These are phyloP conservation scores for Trametes gibbosa DNA, from an alignment of 768 basidiomycete species.

Conservation along the genomic window DNA sequence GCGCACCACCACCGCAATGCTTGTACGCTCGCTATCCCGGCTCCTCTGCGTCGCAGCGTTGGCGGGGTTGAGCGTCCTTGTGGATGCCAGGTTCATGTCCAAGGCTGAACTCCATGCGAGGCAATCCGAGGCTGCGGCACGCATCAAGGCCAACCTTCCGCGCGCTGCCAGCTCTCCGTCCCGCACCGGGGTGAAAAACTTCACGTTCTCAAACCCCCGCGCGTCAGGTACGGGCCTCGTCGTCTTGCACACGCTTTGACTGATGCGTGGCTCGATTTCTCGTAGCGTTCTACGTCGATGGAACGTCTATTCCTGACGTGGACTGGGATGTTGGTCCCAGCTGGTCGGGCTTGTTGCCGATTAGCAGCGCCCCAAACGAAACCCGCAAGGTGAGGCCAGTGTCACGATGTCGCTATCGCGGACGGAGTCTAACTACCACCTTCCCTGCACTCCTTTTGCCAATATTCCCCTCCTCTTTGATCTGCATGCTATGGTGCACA, in stretches of 20 bases:
- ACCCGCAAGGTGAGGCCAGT: constrained; percentile 53
- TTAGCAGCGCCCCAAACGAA: constrained; percentile 57
- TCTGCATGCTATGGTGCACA: background rate
- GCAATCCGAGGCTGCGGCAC: constrained; percentile 49
- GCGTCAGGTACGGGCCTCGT: constrained; percentile 45
- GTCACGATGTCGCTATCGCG: background rate
- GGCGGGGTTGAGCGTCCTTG: background rate
- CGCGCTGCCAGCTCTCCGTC: background rate
- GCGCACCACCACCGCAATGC: background rate
- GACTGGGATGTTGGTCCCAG: constrained; percentile 74
- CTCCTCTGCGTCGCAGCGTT: background rate
- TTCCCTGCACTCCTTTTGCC: background rate
- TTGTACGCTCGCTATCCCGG: background rate
- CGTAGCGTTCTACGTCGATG: constrained; percentile 72
- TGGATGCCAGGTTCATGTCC: constrained; percentile 16
- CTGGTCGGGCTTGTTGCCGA: constrained; percentile 73
- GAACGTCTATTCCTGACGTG: constrained; percentile 61
- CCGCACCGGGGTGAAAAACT: constrained; percentile 44
- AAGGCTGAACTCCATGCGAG: constrained; percentile 43
- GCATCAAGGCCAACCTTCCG: constrained; percentile 27
- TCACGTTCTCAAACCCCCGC: constrained; percentile 67
- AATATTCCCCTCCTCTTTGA: background rate
- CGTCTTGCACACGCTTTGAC: too few species aligned
- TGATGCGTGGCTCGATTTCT: background rate
- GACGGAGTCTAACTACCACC: background rate